phyloP scores from a whole-genome alignment of 306 rosid species.

The Oxytropis ochrocephala region DNA sequence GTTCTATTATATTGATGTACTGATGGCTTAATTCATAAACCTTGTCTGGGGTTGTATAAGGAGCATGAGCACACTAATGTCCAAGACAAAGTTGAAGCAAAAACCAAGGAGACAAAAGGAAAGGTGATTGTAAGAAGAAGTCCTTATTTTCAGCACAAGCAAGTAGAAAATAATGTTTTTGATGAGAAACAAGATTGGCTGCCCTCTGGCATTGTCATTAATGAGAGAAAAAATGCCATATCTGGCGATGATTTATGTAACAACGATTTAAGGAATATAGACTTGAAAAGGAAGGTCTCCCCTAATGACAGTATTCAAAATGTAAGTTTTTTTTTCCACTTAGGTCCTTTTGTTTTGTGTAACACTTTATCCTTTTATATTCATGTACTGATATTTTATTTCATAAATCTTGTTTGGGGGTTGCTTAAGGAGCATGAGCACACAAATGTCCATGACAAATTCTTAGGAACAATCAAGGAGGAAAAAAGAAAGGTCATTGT shows the following conservation, averaged over 20 bases:
- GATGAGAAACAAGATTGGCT: conserved; percentile 27
- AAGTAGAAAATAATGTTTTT: conserved; percentile 25
- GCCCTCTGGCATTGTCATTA: conserved; percentile 21
- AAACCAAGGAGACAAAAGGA: conserved; percentile 42
- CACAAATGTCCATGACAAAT: conserved; percentile 21
- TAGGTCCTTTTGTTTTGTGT: background rate
- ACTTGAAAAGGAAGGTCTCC: conserved; percentile 54
- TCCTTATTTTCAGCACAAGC: conserved; percentile 56
- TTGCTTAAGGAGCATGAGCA: conserved; percentile 44
- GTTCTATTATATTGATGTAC: conserved; percentile 11
- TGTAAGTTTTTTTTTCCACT: conserved; percentile 35
- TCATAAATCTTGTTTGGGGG: conserved; percentile 66
- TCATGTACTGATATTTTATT: conserved; percentile 27
- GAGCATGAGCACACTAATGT: conserved; percentile 32
- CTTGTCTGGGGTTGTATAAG: conserved; percentile 54
- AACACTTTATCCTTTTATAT: background rate
- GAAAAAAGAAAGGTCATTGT: conserved; percentile 52
- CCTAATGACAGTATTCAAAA: conserved; percentile 34
- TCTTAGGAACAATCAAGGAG: conserved; percentile 39
- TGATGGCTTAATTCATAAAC: conserved; percentile 52
- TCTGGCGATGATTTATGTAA: conserved; percentile 27
- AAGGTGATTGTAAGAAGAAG: conserved; percentile 72
- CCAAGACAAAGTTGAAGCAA: conserved; percentile 33
- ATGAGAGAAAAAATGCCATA: conserved; percentile 19
- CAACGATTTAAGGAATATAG: conserved; percentile 25